phyloP scores from a whole-genome alignment of 2,329 filamentous ascomycete genomes.

The Aureobasidium sp. region DNA sequence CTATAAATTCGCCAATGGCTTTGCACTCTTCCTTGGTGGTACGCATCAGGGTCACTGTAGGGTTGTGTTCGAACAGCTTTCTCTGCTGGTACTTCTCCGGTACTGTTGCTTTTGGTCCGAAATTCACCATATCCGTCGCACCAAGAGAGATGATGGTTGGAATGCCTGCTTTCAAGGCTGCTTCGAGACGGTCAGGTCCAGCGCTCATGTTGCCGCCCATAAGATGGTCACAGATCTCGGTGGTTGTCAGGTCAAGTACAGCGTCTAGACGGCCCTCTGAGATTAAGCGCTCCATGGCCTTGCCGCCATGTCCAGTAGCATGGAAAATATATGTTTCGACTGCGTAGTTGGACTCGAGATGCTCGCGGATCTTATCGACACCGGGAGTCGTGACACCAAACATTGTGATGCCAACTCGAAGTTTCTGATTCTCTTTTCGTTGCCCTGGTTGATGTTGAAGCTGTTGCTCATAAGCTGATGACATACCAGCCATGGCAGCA shows the following conservation, averaged over 20 bases:
- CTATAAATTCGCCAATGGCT: constrained; percentile 51
- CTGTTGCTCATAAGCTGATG: constrained; percentile 35
- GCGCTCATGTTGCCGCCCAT: constrained; percentile 59
- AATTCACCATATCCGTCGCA: constrained; percentile 56
- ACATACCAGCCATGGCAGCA: constrained; percentile 54
- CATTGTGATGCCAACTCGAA: constrained; percentile 61
- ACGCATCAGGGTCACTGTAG: constrained; percentile 59
- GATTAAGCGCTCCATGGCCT: constrained; percentile 61
- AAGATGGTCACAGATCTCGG: constrained; percentile 58
- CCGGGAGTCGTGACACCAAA: constrained; percentile 67
- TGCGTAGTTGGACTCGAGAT: constrained; percentile 41
- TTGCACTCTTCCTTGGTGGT: constrained; percentile 52
- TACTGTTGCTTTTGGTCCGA: constrained; percentile 50
- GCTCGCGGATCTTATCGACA: constrained; percentile 48
- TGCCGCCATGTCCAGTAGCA: constrained; percentile 61
- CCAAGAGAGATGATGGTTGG: constrained; percentile 49
- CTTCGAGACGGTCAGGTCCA: constrained; percentile 49
- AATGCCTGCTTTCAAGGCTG: constrained; percentile 50
- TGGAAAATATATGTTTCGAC: constrained; percentile 62
- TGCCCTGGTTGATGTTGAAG: background rate
- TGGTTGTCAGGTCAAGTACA: constrained; percentile 64
- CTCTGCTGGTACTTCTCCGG: constrained; percentile 49
- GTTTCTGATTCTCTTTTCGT: constrained; percentile 27
- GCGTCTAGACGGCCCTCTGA: constrained; percentile 54
- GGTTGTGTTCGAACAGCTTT: constrained; percentile 58